A percentile compares a stretch with the other conserved stretches of the same genome.
These are phyloP conservation scores for Epichloe uncinata DNA, from an alignment of 2,329 filamentous ascomycete genomes.

Conservation along the genomic window DNA sequence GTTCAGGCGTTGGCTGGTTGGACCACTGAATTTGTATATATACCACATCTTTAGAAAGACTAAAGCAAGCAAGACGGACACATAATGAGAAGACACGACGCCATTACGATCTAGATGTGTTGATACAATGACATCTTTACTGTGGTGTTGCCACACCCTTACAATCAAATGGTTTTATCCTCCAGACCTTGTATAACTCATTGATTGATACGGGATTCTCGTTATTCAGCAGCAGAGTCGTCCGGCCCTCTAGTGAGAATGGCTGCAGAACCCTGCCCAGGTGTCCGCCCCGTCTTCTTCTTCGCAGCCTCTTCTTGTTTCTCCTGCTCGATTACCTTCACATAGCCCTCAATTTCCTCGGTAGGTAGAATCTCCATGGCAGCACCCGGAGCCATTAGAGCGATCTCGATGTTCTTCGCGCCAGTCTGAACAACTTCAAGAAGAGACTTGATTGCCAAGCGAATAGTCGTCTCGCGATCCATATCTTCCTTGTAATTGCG, in stretches of 20 bases:
- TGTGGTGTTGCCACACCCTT: conserved; percentile 11
- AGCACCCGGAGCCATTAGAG: conserved; percentile 91
- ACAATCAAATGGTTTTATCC: neutral
- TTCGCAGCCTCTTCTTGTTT: conserved; percentile 97
- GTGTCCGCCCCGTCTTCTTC: conserved; percentile 75
- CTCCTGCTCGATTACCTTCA: conserved; percentile 98
- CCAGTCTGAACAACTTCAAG: conserved; percentile 97
- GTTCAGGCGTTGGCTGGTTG: conserved; percentile 18
- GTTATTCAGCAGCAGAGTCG: conserved; percentile 25
- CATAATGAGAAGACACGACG: neutral
- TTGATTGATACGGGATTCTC: conserved; percentile 2
- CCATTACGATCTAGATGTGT: conserved; percentile 13
- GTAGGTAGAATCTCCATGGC: conserved; percentile 83
- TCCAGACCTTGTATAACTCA: neutral
- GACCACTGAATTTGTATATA: conserved; percentile 15
- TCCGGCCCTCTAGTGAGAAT: conserved; percentile 54
- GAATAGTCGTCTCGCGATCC: conserved; percentile 91
- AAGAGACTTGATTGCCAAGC: conserved; percentile 94
- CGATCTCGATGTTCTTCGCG: conserved; percentile 99
- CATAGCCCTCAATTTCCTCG: conserved; percentile 92
- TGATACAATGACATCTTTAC: conserved; percentile 23
- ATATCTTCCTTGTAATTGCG: conserved; percentile 98
- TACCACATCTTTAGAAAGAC: neutral
- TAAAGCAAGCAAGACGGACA: neutral
- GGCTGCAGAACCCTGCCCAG: conserved; percentile 56